phyloP scores from a whole-genome alignment of 1,284 basidiomycete genomes.

The Boletus sp. region DNA sequence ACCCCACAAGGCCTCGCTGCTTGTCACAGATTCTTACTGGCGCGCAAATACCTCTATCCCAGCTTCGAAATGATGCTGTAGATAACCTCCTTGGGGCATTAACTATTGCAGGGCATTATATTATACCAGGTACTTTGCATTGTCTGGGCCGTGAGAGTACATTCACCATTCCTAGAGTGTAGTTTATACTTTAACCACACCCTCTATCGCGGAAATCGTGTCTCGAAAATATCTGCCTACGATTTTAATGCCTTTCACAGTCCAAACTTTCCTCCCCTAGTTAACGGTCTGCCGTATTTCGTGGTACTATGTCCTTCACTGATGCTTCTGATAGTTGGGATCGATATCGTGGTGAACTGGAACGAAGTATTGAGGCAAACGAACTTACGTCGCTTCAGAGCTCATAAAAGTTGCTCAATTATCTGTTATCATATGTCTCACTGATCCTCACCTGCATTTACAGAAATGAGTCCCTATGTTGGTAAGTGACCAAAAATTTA shows the following conservation, averaged over 20 bases:
- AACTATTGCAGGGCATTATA: constrained; percentile 84
- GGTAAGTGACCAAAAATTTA: constrained; percentile 41
- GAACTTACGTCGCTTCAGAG: constrained; percentile 69
- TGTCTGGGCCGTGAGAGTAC: neutral
- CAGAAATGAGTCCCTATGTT: constrained; percentile 76
- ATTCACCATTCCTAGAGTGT: constrained; percentile 50
- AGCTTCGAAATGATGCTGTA: constrained; percentile 84
- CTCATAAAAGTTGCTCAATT: constrained; percentile 61
- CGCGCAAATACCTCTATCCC: constrained; percentile 87
- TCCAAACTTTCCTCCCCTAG: constrained; percentile 82
- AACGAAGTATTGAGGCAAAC: constrained; percentile 78
- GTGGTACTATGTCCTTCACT: neutral
- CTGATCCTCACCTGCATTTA: constrained; percentile 10
- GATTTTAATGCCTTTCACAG: constrained; percentile 85
- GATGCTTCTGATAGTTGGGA: constrained; percentile 58
- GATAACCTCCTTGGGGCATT: constrained; percentile 88
- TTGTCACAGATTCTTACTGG: constrained; percentile 75
- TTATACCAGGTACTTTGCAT: constrained; percentile 69
- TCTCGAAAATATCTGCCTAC: constrained; percentile 81
- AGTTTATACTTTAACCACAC: constrained; percentile 87
- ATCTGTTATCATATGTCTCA: neutral
- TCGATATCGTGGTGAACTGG: constrained; percentile 87
- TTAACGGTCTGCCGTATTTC: constrained; percentile 52
- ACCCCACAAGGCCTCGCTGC: neutral
- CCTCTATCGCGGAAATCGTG: constrained; percentile 82